Evolutionary conservation across 108 stramenopile genomes (phyloP), one percentile per base, ranked within the genome.

Genomic region (Mediolabrus comicus): DNA sequence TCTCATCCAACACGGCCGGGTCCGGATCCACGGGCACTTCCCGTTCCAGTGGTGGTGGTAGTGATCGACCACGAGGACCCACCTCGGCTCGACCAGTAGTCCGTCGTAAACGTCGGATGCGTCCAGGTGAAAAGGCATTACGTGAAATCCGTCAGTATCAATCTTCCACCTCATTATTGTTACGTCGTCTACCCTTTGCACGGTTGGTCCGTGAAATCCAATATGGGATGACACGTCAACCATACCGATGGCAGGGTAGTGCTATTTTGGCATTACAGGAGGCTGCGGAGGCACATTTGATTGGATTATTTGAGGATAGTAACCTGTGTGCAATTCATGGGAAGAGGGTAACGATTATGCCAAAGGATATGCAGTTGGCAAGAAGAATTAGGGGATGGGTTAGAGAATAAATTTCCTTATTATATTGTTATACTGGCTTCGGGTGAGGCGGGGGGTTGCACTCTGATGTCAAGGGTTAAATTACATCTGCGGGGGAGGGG

Each of bases 261-360:
- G 97, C 98, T 4, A 88, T 98, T 59, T 69, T 97, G 63, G 98
- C 98, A 7, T 75, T 98, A 34, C 98, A 98, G 79, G 97, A 97
- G 84, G 97, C 98, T 10, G 77, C 93, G 13, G 98, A 98, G 78
- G 96, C 92, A 1, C 90, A 94, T 74, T 82, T 95, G 54, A 90
- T 98, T 26, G 88, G 88, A 17, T 72, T 98, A 25, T 98, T 98
- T 83, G 95, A 97, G 81, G 98, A 98, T 84, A 80, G 87, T 56
- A 97, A 97, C 79, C 74, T 96, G 33, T 97, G 97, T 81, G 97
- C 97, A 41, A 90, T 98, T 74, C 98, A 98, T 83, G 98, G 82
- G 4, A 96, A 94, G 77, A 90, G 98, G 52, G 96, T 98, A 5
- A 98, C 98, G 11, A 98, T 98, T 71, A 97, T 98, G 97, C 94